Percentiles rank a stretch among this genome's conserved stretches.
phyloP scores from a whole-genome alignment of 2,329 filamentous ascomycete genomes.

The Sodiomyces alkalinus region DNA sequence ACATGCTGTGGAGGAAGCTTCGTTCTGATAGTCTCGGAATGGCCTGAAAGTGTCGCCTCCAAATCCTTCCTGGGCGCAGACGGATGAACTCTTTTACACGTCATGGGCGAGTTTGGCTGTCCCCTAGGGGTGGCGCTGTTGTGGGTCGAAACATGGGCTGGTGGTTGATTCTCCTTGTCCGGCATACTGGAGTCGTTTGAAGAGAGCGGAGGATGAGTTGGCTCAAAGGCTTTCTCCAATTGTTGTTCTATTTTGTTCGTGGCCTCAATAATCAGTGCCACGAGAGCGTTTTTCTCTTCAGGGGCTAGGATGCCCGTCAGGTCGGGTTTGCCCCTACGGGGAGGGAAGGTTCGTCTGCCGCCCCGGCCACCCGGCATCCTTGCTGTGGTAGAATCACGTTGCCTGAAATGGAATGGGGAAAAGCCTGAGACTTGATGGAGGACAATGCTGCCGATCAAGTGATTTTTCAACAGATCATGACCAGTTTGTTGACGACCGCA shows the following conservation, averaged over 20 bases:
- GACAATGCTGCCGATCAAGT: too few species aligned
- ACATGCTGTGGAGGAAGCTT: neutral
- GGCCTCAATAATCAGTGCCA: conserved; percentile 33
- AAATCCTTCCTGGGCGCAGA: conserved; percentile 13
- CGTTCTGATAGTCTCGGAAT: too few species aligned
- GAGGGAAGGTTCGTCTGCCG: neutral
- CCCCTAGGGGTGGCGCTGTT: conserved; percentile 3
- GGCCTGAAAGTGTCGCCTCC: too few species aligned
- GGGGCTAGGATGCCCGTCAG: conserved; percentile 31
- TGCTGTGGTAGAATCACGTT: neutral
- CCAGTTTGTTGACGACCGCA: too few species aligned
- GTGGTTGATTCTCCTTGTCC: conserved; percentile 10
- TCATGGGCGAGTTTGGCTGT: too few species aligned
- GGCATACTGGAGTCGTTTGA: conserved; percentile 14
- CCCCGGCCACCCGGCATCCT: conserved; percentile 1
- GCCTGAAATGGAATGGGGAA: too few species aligned
- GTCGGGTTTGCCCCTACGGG: conserved; percentile 27
- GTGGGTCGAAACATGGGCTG: conserved; percentile 2
- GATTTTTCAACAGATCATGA: too few species aligned
- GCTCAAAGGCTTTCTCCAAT: conserved; percentile 19
- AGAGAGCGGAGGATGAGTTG: conserved; percentile 32
- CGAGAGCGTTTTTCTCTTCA: conserved; percentile 35
- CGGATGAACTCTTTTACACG: too few species aligned
- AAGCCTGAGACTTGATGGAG: too few species aligned
- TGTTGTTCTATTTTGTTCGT: conserved; percentile 40